Base-by-base conservation (phyloP, 495 filamentous ascomycete species). In the Penicillium nucicola region DNA sequence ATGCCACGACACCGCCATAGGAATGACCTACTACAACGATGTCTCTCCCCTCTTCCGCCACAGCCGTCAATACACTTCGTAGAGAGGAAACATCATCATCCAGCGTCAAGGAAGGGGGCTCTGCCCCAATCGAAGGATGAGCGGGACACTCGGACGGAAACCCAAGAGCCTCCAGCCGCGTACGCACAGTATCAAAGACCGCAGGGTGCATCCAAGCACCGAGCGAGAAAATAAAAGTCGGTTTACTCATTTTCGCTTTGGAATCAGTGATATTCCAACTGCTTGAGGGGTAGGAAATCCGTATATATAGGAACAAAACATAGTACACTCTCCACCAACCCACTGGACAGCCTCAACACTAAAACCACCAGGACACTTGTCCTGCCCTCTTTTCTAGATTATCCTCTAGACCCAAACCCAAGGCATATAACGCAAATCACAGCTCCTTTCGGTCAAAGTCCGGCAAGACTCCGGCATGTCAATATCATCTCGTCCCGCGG, bases 11-110 rank as follows among this genome's bases (percentile, higher is more conserved):
- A 15, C 77, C 78, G 28, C 78, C 75, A 50, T 80, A 80, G 5
- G 76, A 79, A 55, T 81, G 77, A 13, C 59, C 67, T 4, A 79
- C 57, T 13, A 81, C 49, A 5, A 81, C 62, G 13, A 82, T 66
- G 50, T 80, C 70, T 40, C 62, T 61, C 5, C 75, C 73, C 1
- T 67, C 39, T 55, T 69, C 51, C 59, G 67, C 48, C 48, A 63
- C 45, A 58, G 52, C 38, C 47, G 56, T 40, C 17, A 71, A 48
- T 1, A 57, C 43, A 0, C 44, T 28, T 6, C 62, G 65, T 5
- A 77, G 56, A 17, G 55, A 56, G 5, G 60, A 43, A 34, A 62
- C 42, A 52, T 78, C 74, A 25, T 61, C 48, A 5, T 52, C 59
- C 23, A 70, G 61, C 40, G 67, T 71, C 44, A 74, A 72, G 22